Evolutionary conservation across 257 asterid species (phyloP), one percentile per base, ranked within the genome.

Genomic region (Solanum lycopersicoides): DNA sequence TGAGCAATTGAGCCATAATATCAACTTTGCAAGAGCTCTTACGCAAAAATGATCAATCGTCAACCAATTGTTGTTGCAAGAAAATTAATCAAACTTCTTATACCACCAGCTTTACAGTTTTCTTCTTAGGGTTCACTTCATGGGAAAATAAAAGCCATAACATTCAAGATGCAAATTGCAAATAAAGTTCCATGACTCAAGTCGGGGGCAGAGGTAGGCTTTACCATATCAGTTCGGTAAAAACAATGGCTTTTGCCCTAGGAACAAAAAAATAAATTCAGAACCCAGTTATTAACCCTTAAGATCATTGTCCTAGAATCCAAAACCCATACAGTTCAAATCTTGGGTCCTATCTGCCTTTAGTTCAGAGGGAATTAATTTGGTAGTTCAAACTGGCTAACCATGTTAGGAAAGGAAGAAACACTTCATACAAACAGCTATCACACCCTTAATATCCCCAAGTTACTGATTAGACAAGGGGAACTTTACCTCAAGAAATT

Each of bases 401-500:
- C 66, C 66, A 45, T 47, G 66, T 45, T 45, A 44, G 15, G 39
- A 9, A 77, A 25, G 83, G 25, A 45, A 79, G 65, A 79, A 45
- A 79, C 32, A 47, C 16, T 7, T 44, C 63, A 28, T 47, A 30
- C 42, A 47, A 30, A 80, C 66, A 47, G 85, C 18, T 80, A 47
- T 16, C 18, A 18, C 66, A 10, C 68, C 65, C 13, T 77, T 16
- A 45, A 45, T 79, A 79, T 45, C 42, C 66, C 66, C 28, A 18
- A 10, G 69, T 30, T 72, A 47, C 34, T 50, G 56, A 73, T 15
- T 21, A 53, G 72, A 72, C 47, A 25, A 71, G 84, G 75, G 79
- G 41, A 69, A 34, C n/a, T 82, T 77, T 89, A 94, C 98, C 97
- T 94, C 98, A 88, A 96, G 90, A 6, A 96, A 91, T 91, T 96